Evolutionary conservation across 2,329 filamentous ascomycete genomes (phyloP), one percentile per base, ranked within the genome.

Genomic region (Fusarium sp.): DNA sequence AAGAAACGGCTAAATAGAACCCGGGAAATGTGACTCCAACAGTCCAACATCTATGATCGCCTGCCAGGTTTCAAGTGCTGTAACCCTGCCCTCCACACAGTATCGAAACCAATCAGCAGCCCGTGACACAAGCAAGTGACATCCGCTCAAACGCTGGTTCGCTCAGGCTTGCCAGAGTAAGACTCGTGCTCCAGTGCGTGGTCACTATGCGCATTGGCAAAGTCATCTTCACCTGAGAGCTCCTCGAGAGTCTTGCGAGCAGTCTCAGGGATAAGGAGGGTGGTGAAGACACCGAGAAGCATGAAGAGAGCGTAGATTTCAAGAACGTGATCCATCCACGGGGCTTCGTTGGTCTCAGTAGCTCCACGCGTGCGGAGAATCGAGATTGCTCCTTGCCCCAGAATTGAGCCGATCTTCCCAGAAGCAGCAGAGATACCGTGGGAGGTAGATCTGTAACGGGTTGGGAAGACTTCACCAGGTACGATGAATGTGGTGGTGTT

Each of bases 241-340:
- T 89, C 84, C 76, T 92, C 91, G 30, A 94, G 84, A 2, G 90
- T 91, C 83, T 89, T 89, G 58, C 89, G 83, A 81, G 91, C 92
- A 20, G 89, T 93, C 83, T 93, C 91, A 9, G 89, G 89, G 60
- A 93, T 91, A 58, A 92, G 80, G 2, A 91, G 78, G 1, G 89
- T 89, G 11, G 89, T 91, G 75, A 90, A 83, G 78, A 87, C 82
- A 56, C 91, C 91, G 58, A 87, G 81, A 32, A 93, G 83, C 91
- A 93, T 94, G 83, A 94, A 93, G 26, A 92, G 82, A 7, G 90
- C 89, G 74, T 85, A 86, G 71, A 93, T 93, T 82, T 92, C 82
- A 74, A 94, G 87, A 39, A 93, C 90, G 77, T 93, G 91, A 79
- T 93, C 84, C 77, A 94, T 85, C 91, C 91, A 94, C 3, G 90